A percentile compares a stretch with the other conserved stretches of the same genome.
Evolutionary conservation across 768 basidiomycete species (phyloP).

Genomic region (Fibroporia radiculosa): DNA sequence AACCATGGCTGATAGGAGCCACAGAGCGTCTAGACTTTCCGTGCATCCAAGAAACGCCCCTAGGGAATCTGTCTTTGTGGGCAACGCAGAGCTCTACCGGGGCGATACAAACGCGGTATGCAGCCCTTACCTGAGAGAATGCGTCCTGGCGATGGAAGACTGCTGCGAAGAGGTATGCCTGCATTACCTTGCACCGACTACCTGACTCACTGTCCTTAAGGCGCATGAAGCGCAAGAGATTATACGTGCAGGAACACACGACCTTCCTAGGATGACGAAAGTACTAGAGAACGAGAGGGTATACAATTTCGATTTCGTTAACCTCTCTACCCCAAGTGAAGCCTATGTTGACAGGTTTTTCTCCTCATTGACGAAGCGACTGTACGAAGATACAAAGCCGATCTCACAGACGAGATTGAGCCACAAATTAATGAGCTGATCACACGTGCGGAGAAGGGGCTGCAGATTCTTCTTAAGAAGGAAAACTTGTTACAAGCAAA

Average conservation of each 20-base stretch:
- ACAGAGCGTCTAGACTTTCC: conserved; percentile 39
- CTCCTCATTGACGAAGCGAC: conserved; percentile 66
- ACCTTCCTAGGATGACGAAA: conserved; percentile 63
- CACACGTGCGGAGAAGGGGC: conserved; percentile 60
- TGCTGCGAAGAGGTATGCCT: conserved; percentile 67
- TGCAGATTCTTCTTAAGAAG: conserved; percentile 53
- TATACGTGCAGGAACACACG: conserved; percentile 61
- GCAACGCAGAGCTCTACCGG: conserved; percentile 58
- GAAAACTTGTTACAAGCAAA: conserved; percentile 56
- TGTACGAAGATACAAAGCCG: conserved; percentile 66
- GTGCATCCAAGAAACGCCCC: conserved; percentile 31
- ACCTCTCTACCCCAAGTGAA: conserved; percentile 1
- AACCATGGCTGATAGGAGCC: conserved; percentile 13
- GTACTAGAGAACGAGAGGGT: conserved; percentile 65
- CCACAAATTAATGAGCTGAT: conserved; percentile 74
- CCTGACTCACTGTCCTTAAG: conserved; percentile 24
- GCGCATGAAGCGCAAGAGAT: conserved; percentile 62
- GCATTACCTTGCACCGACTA: background rate
- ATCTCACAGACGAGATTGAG: conserved; percentile 73
- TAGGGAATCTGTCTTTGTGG: conserved; percentile 64
- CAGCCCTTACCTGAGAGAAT: conserved; percentile 66
- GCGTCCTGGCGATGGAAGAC: conserved; percentile 71
- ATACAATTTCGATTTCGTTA: conserved; percentile 8
- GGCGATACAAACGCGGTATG: conserved; percentile 59
- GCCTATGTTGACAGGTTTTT: conserved; percentile 54